Evolutionary conservation across 176 grass and related monocot genomes (phyloP).

Genomic region (Tillandsia fasciculata): DNA sequence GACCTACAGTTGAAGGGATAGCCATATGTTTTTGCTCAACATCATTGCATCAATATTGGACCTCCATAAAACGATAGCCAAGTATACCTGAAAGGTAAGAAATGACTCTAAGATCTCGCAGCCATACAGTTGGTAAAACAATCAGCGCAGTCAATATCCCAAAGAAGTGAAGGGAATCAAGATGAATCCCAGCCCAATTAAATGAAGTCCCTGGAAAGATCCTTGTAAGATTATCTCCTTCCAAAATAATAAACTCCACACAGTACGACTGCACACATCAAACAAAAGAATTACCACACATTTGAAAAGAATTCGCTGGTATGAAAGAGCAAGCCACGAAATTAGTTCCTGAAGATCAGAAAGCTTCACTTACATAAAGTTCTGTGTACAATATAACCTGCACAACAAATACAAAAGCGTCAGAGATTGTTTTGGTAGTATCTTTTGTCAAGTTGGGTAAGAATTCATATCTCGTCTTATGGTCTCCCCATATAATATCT

Average conservation of each 20-base stretch:
- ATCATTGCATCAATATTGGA: too few species aligned
- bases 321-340: slow-evolving; percentile 3
- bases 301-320: neutral
- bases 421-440: slow-evolving; percentile 8
- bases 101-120: slow-evolving; percentile 72
- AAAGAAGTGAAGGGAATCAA: slow-evolving; percentile 64
- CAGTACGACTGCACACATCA: slow-evolving; percentile 61
- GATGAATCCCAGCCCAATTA: slow-evolving; percentile 49
- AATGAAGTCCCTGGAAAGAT: slow-evolving; percentile 53
- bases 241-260: slow-evolving; percentile 93
- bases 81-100: slow-evolving; percentile 77
- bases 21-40: too few species aligned
- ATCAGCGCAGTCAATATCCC: slow-evolving; percentile 66
- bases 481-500: neutral
- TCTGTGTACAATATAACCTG: slow-evolving; percentile 87
- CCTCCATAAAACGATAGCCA: neutral
- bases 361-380: slow-evolving; percentile 59
- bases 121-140: slow-evolving; percentile 82
- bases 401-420: slow-evolving; percentile 31
- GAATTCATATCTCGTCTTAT: too few species aligned
- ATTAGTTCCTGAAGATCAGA: neutral
- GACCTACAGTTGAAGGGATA: too few species aligned
- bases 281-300: slow-evolving; percentile 16
- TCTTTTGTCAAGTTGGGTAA: neutral
- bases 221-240: slow-evolving; percentile 86